Evolutionary conservation across 352 stramenopile genomes (phyloP).

Genomic region (Saprolegnia diclina): DNA sequence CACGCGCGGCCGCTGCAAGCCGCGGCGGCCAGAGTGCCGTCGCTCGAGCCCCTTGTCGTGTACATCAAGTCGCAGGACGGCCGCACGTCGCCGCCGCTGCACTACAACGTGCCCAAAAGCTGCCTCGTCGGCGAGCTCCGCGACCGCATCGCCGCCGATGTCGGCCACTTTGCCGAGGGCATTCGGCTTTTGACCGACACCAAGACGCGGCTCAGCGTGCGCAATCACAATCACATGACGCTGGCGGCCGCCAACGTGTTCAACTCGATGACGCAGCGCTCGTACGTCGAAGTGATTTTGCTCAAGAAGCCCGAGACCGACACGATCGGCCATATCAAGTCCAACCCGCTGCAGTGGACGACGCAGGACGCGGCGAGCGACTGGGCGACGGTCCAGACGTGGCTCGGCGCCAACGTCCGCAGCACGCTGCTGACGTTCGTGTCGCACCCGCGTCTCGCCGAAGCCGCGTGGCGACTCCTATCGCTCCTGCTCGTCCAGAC

Average conservation of each 20-base stretch:
- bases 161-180: slow-evolving; percentile 50
- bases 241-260: slow-evolving; percentile 64
- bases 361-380: slow-evolving; percentile 12
- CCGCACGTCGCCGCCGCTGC: slow-evolving; percentile 48
- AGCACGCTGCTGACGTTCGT: slow-evolving; percentile 3
- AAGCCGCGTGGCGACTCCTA: slow-evolving; percentile 12
- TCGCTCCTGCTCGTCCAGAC: not conserved
- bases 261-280: slow-evolving; percentile 33
- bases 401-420: not conserved
- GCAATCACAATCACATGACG: slow-evolving; percentile 60
- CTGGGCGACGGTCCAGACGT: slow-evolving; percentile 9
- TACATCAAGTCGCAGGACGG: slow-evolving; percentile 66
- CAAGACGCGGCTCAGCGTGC: slow-evolving; percentile 62
- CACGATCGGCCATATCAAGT: slow-evolving; percentile 33
- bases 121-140: slow-evolving; percentile 57
- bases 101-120: slow-evolving; percentile 51
- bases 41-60: slow-evolving; percentile 51
- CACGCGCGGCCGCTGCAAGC: slow-evolving; percentile 33
- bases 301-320: slow-evolving; percentile 37
- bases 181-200: slow-evolving; percentile 64
- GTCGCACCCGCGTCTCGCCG: not conserved
- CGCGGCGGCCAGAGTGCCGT: slow-evolving; percentile 6
- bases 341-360: not conserved
- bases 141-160: slow-evolving; percentile 59
- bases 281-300: slow-evolving; percentile 36